A percentile compares a stretch with the other conserved stretches of the same genome.
phyloP scores from a whole-genome alignment of 2,329 filamentous ascomycete species.

The Sporothrix brasiliensis region DNA sequence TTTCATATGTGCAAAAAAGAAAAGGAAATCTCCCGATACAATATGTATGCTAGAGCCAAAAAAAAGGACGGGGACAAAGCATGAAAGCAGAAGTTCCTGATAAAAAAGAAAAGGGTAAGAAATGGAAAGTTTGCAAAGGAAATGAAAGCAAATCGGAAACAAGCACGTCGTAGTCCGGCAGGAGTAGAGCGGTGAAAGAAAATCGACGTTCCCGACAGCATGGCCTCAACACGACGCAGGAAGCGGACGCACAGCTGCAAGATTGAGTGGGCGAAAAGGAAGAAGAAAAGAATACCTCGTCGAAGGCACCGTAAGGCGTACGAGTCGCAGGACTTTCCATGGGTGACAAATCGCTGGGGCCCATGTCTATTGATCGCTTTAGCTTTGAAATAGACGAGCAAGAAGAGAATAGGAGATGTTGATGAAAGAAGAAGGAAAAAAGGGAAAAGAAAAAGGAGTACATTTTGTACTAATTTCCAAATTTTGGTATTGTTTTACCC shows the following conservation, averaged over 20 bases:
- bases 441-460: too few relatives aligned
- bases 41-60: too few relatives aligned
- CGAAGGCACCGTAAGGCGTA: too few relatives aligned
- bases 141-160: background rate
- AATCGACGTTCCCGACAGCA: background rate
- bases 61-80: background rate
- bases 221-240: background rate
- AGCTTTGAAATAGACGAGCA: background rate
- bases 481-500: background rate
- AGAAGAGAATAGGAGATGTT: too few relatives aligned
- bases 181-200: conserved; percentile 13
- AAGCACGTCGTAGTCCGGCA: background rate
- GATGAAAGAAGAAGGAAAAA: too few relatives aligned
- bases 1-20: background rate
- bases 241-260: background rate
- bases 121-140: background rate
- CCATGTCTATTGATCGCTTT: background rate
- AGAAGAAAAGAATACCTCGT: background rate
- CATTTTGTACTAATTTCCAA: background rate
- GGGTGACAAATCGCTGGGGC: background rate
- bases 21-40: too few relatives aligned
- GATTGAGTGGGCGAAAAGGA: background rate
- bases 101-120: background rate
- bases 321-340: background rate
- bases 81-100: conserved; percentile 1